These are phyloP conservation scores for Solanum pimpinellifolium DNA, from an alignment of 257 asterid species.

Conservation along the genomic window DNA sequence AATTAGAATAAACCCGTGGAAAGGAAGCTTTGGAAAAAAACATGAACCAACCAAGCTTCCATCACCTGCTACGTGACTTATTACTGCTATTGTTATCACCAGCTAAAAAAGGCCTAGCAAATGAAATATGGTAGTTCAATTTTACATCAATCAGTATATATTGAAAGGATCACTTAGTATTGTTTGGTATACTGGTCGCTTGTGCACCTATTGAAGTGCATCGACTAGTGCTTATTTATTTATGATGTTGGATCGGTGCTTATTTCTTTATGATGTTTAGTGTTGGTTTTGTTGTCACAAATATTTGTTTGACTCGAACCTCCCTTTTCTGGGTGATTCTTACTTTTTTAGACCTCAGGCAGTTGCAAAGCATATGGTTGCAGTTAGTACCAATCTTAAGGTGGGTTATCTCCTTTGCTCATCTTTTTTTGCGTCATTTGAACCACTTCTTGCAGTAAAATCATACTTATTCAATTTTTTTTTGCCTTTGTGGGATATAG, in stretches of 20 bases:
- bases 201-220: neutral
- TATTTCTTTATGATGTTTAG: neutral
- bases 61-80: neutral
- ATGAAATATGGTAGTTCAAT: neutral
- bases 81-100: neutral
- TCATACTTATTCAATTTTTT: constrained; percentile 1
- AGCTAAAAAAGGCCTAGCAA: neutral
- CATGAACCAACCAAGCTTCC: neutral
- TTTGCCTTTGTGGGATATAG: neutral
- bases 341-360: constrained; percentile 63
- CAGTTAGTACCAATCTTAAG: constrained; percentile 93
- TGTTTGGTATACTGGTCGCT: neutral
- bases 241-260: neutral
- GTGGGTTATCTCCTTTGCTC: constrained; percentile 26
- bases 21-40: neutral
- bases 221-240: neutral
- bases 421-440: neutral
- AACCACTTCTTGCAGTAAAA: constrained; percentile 3
- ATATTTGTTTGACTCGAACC: neutral
- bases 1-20: neutral
- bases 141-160: neutral
- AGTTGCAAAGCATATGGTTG: constrained; percentile 99
- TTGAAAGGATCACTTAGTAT: neutral
- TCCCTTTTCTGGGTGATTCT: neutral
- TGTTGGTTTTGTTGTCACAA: neutral